Evolutionary conservation across 495 filamentous ascomycete genomes (phyloP).

Genomic region (Neurospora intermedia): DNA sequence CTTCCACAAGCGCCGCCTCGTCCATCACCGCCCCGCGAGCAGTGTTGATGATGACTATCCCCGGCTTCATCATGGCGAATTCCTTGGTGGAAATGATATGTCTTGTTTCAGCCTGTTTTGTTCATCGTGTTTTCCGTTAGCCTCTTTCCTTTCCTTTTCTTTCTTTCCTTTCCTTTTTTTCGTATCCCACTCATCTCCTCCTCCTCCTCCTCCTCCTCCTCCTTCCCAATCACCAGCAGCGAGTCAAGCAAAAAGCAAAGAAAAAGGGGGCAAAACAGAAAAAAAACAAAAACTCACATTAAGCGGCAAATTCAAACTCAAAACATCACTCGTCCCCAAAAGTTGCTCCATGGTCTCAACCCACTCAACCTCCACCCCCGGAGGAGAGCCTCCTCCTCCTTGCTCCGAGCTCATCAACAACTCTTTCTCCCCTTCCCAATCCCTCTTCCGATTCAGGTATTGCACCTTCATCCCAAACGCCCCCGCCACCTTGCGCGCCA

Average conservation of each 20-base stretch:
- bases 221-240: neutral
- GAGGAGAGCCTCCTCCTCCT: no score
- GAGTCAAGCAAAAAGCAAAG: no score
- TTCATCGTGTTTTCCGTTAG: conserved; percentile 2
- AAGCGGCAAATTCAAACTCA: conserved; percentile 66
- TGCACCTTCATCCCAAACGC: conserved; percentile 57
- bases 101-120: conserved; percentile 45
- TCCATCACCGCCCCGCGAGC: conserved; percentile 61
- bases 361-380: conserved; percentile 54
- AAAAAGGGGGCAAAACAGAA: no score
- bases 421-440: conserved; percentile 41
- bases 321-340: conserved; percentile 54
- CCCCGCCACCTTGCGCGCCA: conserved; percentile 34
- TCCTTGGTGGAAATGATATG: conserved; percentile 55
- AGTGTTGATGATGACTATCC: conserved; percentile 63
- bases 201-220: no score
- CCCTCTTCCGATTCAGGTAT: conserved; percentile 53
- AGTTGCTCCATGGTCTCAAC: conserved; percentile 55
- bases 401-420: conserved; percentile 48
- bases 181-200: neutral
- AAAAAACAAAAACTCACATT: conserved; percentile 38
- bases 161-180: neutral
- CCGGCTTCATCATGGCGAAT: conserved; percentile 59
- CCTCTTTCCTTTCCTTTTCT: neutral
- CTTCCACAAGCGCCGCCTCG: conserved; percentile 59